Evolutionary conservation across 768 basidiomycete genomes (phyloP), one percentile per base, ranked within the genome.

Genomic region (Hydnomerulius pinastri): DNA sequence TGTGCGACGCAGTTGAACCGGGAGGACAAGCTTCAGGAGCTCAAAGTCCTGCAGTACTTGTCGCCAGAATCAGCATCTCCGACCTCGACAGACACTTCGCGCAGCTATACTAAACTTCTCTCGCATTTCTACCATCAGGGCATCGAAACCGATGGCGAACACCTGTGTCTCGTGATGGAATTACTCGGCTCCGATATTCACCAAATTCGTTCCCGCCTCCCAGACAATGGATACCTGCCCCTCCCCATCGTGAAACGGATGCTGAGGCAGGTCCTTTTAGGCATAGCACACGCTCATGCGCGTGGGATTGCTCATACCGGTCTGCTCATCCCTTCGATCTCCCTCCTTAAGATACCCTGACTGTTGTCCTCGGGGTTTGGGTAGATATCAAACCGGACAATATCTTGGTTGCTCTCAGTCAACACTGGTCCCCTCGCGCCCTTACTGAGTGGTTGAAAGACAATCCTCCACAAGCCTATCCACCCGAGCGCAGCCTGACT

Each of bases 351-450:
- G n/a, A n/a, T n/a, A 3, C 35, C 4, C 13, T 36, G 21, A 35
- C 36, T 32, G 32, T n/a, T 37, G 12, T 25, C 3, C n/a, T 46
- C 15, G 9, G 11, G 45, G 23, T 13, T 23, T n/a, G n/a, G 29
- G 10, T 46, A 61, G 62, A 64, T 46, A 53, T 64, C 29, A 62
- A 64, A 43, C 62, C 56, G 3, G 56, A 64, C 44, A 64, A 60
- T 39, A 57, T 61, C 41, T 57, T 59, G 59, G 35, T 59, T 49
- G 46, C 25, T 28, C 40, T 56, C 11, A 50, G 44, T 33, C 30
- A 13, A 18, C 5, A 15, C 9, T 57, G 44, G 55, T 48, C 53
- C 8, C 13, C 32, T 12, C 28, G 52, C 45, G 32, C 44, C 24
- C 49, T 61, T 27, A 33, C 38, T 12, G 30, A 41, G 4, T 61